Evolutionary conservation across 805 yeast genomes (phyloP), one percentile per base, ranked within the genome.

Genomic region (Spathaspora arborariae): DNA sequence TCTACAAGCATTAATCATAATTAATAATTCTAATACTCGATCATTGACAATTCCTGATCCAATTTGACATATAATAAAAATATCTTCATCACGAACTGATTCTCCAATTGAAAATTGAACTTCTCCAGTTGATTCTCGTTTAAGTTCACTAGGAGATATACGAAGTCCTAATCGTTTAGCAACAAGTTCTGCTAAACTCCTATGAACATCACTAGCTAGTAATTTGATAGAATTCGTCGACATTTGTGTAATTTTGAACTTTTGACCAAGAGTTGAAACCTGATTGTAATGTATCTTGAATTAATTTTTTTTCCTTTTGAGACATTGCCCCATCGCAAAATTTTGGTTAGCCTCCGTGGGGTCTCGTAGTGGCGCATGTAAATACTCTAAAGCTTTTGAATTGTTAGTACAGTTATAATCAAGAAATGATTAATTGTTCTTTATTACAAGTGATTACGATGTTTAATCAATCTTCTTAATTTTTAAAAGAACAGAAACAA

Each of bases 1-100:
- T 59, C 85, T 85, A 69, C 97, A 90, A 13, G 98, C 98, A 65
- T 89, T 90, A 54, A 92, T 82, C 83, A 92, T 83, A 50, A 92
- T 83, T 50, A 94, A 75, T 40, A 92, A 71, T 63, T 94, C 99
- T 84, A 92, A 80, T 44, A 92, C 75, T 53, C 82, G 78, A 64
- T 91, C 96, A 64, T 92, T 92, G 49, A 94, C 77, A 44, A 79
- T 85, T 13, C 90, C 91, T 5, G 87, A 82, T 3, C 91, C 91
- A 27, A 84, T 83, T 63, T 86, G 94, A 64, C 85, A 82, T 50
- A 86, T 80, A 54, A 86, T 83, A 60, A 80, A 86, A 39, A 86
- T 79, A 58, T 86, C 95, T 63, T 86, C 92, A 64, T 85, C 94
- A 74, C 95, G 78, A 39, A 86, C 88, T 19, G 91, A 83, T 62